A percentile compares a stretch with the other conserved stretches of the same genome.
These are phyloP conservation scores for Exserohilum rostratum DNA, from an alignment of 2,329 filamentous ascomycete genomes.

Conservation along the genomic window DNA sequence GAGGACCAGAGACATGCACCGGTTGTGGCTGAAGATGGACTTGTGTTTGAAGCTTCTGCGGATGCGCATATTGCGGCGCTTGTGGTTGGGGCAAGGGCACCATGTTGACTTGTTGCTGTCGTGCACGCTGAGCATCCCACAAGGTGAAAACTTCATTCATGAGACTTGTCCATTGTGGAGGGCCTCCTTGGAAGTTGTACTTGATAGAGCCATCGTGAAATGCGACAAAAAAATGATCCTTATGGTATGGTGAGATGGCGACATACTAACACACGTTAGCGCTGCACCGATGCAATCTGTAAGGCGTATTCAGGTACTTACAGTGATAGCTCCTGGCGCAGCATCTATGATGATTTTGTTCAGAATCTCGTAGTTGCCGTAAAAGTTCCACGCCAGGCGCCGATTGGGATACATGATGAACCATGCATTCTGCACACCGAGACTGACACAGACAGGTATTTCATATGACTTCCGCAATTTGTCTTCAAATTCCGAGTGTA, in stretches of 20 bases:
- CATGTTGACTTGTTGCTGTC: constrained; percentile 10
- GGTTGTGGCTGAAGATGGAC: constrained; percentile 12
- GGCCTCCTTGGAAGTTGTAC: constrained; percentile 42
- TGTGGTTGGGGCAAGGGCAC: constrained; percentile 10
- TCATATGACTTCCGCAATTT: constrained; percentile 43
- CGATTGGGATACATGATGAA: constrained; percentile 43
- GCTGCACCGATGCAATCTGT: neutral
- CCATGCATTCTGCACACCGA: constrained; percentile 42
- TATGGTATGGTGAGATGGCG: constrained; percentile 43
- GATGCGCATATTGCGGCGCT: constrained; percentile 9
- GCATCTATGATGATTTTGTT: constrained; percentile 37
- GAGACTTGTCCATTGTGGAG: constrained; percentile 41
- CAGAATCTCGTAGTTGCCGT: constrained; percentile 36
- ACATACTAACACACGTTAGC: constrained; percentile 33
- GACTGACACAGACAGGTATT: constrained; percentile 36
- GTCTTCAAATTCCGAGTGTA: constrained; percentile 40
- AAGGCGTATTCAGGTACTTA: constrained; percentile 21
- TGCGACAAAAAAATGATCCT: constrained; percentile 42
- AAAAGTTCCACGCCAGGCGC: constrained; percentile 41
- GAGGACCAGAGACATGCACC: constrained; percentile 9
- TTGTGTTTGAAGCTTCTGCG: constrained; percentile 15
- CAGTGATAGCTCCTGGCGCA: constrained; percentile 34
- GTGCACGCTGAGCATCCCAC: constrained; percentile 36
- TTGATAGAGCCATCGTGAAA: constrained; percentile 41
- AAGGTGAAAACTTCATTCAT: constrained; percentile 41